Conservation (phyloP, 2,329 filamentous ascomycete species). For the Drechslerella stenobrocha region DNA sequence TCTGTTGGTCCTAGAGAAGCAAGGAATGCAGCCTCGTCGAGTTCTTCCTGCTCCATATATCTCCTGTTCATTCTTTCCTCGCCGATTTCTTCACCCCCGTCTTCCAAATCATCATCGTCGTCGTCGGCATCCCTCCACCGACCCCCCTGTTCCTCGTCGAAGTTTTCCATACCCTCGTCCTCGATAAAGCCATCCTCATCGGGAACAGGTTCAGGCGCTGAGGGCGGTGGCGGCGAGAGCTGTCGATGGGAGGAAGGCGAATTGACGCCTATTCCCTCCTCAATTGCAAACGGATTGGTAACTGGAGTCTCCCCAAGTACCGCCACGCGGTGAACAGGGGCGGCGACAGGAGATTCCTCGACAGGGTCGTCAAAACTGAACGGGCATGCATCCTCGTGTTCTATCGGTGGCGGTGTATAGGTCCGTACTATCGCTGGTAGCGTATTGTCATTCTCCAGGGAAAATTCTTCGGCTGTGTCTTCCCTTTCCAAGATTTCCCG, state of each 20-base stretch:
- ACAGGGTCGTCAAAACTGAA: constrained; percentile 40
- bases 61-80: constrained; percentile 60
- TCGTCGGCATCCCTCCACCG: constrained; percentile 51
- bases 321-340: no score
- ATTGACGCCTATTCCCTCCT: neutral
- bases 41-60: constrained; percentile 76
- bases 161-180: constrained; percentile 45
- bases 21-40: constrained; percentile 62
- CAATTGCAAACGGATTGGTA: constrained; percentile 10
- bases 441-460: no score
- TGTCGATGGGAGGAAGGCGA: neutral
- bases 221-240: neutral
- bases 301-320: no score
- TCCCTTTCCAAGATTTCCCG: constrained; percentile 32
- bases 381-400: constrained; percentile 18
- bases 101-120: constrained; percentile 58
- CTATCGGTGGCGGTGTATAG: neutral
- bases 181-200: constrained; percentile 40
- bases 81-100: constrained; percentile 67
- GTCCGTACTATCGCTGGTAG: constrained; percentile 18
- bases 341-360: constrained; percentile 1
- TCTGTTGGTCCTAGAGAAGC: constrained; percentile 59
- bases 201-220: constrained; percentile 1
- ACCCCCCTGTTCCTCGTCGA: constrained; percentile 44
- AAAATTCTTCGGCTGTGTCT: constrained; percentile 9